Evolutionary conservation across 148 eudicot species (phyloP), one percentile per base, ranked within the genome.

Genomic region (Rhododendron vialii): DNA sequence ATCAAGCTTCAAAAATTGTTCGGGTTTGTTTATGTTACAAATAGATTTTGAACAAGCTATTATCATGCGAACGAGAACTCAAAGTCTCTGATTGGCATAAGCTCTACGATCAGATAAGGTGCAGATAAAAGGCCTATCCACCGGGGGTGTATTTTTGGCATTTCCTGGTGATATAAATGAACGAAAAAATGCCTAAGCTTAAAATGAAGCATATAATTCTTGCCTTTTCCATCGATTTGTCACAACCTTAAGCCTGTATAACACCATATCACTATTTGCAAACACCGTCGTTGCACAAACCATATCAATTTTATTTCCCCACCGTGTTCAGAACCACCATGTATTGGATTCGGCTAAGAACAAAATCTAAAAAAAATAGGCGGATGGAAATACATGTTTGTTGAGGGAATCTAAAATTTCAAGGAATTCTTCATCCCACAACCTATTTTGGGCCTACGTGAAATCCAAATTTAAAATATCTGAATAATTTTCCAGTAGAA

Each of bases 381-480:
- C 11, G 10, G 28, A 63, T 63, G 8, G 26, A 28, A 69, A 38
- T 69, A 69, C 75, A 69, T 13, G 36, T 69, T 69, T 28, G 17
- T 38, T 3, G 45, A n/a, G 15, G 1, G 18, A 81, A 53, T 53
- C 67, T 18, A 81, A 53, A 33, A 18, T 81, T 8, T 57, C 28
- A 55, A 35, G 43, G 69, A 55, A 55, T 55, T 55, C 69, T 35
- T 28, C 83, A 55, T 12, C 18, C 26, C 24, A 81, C 83, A 81
- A 55, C 28, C 69, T 81, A 35, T 15, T 80, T 80, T 50, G 38
- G 47, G 26, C 18, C 45, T 10, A 57, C 15, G 14, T 30, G 69
- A 81, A 81, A 53, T 57, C 28, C 69, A 57, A 35, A 55, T 55
- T 53, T 33, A 81, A 51, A 81, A 33, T 81, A 55, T n/a, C 83